Percentiles rank a stretch among this genome's conserved stretches.
These are phyloP conservation scores for Termitomyces sp. DNA, from an alignment of 768 basidiomycete genomes.

Conservation along the genomic window DNA sequence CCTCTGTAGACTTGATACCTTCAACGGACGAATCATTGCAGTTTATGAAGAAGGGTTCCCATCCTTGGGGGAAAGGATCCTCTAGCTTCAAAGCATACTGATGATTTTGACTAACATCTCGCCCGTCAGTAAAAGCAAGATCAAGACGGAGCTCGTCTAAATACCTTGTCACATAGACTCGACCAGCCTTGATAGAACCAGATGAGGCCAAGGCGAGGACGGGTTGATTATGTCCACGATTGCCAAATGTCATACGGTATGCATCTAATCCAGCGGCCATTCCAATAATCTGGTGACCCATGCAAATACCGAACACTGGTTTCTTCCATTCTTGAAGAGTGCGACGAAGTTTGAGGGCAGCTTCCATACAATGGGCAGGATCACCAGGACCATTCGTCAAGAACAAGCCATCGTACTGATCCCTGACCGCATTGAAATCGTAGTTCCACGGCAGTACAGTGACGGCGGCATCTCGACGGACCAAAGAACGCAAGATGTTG, in stretches of 20 bases:
- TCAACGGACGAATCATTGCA: slow-evolving; percentile 99
- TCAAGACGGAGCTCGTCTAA: slow-evolving; percentile 6
- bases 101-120: slow-evolving; percentile 75
- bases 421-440: slow-evolving; percentile 89
- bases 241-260: slow-evolving; percentile 99
- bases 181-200: slow-evolving; percentile 90
- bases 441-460: slow-evolving; percentile 98
- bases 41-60: slow-evolving; percentile 99
- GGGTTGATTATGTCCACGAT: slow-evolving; percentile 98
- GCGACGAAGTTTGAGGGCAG: slow-evolving; percentile 70
- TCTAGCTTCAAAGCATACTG: slow-evolving; percentile 94
- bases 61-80: slow-evolving; percentile 94
- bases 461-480: slow-evolving; percentile 85
- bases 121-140: slow-evolving; percentile 1
- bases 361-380: slow-evolving; percentile 83
- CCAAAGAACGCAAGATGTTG: slow-evolving; percentile 90
- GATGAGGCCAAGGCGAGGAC: slow-evolving; percentile 92
- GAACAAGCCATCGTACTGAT: slow-evolving; percentile 93
- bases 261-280: slow-evolving; percentile 96
- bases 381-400: slow-evolving; percentile 96
- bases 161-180: slow-evolving; percentile 94
- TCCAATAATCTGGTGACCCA: slow-evolving; percentile 98
- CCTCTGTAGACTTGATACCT: slow-evolving; percentile 91
- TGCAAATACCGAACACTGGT: slow-evolving; percentile 97
- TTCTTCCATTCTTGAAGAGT: slow-evolving; percentile 87